Base-by-base conservation (phyloP, 1,284 basidiomycete genomes). In the Boletellus dicymbophilus region DNA sequence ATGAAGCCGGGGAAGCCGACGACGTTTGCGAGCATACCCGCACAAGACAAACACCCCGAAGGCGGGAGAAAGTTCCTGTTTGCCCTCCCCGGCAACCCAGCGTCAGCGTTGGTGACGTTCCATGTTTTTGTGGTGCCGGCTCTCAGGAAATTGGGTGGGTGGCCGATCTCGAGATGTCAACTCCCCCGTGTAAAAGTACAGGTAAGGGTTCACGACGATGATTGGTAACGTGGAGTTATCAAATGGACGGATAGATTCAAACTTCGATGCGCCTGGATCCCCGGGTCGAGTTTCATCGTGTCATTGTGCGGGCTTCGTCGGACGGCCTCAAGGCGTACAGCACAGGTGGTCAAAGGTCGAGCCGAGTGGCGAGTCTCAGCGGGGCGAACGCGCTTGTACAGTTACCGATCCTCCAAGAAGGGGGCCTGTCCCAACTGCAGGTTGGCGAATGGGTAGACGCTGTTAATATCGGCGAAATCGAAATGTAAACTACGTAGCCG, bases 31-130 rank as follows among this genome's bases (percentile, higher is more conserved):
- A 90, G 82, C 3, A 72, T 93, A 22, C 85, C 85, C 0, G 52
- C 59, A n/a, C 30, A 13, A 11, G 30, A 13, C 28, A 41, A 68
- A 56, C 50, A 56, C 27, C 40, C 30, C 13, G 15, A 47, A 25
- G 65, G 59, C 21, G 56, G 54, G n/a, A 56, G 61, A 30, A 87
- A 84, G 56, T 81, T 85, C 6, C 61, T 93, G 5, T 95, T 95
- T 61, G 91, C 90, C 0, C 77, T 95, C 1, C 93, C 93, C 0
- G 93, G 93, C 1, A 95, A 95, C 63, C 93, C 93, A 0, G 93
- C 93, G 0, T 87, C 84, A 6, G 93, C 93, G 10, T 74, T 95
- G n/a, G 92, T 95, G 3, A 92, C 85, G 15, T 94, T 94, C 69
- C 81, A 92, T 62, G 65, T 95, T 7, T 94, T 95, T 62, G 92